Percentiles rank a stretch among this genome's conserved stretches.
phyloP scores from a whole-genome alignment of 2,329 filamentous ascomycete genomes.

The Neophaeococcomyces mojaviensis region DNA sequence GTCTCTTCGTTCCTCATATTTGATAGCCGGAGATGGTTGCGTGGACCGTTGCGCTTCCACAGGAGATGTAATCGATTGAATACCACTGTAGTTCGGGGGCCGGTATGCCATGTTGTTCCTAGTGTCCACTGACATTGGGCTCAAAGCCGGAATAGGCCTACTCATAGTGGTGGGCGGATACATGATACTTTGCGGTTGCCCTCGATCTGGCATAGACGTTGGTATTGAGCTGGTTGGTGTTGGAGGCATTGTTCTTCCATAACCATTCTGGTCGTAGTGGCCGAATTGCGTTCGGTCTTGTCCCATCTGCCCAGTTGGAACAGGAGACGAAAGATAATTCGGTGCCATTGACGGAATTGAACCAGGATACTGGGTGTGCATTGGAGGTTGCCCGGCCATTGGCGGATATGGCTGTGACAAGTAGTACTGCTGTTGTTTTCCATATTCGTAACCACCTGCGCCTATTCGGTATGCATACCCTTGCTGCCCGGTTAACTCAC shows the following conservation, averaged over 20 bases:
- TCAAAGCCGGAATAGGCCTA: slow-evolving; percentile 20
- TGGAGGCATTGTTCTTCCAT: slow-evolving; percentile 18
- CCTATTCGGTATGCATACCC: slow-evolving; percentile 33
- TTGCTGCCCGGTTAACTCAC: slow-evolving; percentile 33
- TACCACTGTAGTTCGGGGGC: slow-evolving; percentile 14
- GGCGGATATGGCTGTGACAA: slow-evolving; percentile 17
- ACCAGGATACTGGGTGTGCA: slow-evolving; percentile 15
- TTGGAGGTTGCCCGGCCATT: slow-evolving; percentile 15
- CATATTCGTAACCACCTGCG: slow-evolving; percentile 23
- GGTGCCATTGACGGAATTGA: slow-evolving; percentile 17
- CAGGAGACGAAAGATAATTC: slow-evolving; percentile 18
- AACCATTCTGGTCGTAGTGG: slow-evolving; percentile 20
- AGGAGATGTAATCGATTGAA: slow-evolving; percentile 12
- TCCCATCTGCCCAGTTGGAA: slow-evolving; percentile 15
- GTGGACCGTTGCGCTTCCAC: slow-evolving; percentile 18
- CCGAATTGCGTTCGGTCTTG: slow-evolving; percentile 19
- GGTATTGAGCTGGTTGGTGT: slow-evolving; percentile 19
- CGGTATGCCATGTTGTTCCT: slow-evolving; percentile 17
- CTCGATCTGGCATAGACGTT: slow-evolving; percentile 17
- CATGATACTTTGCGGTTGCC: slow-evolving; percentile 15
- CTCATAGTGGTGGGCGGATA: slow-evolving; percentile 23
- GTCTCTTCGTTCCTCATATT: slow-evolving; percentile 27
- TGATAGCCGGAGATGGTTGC: slow-evolving; percentile 19
- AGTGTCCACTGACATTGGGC: slow-evolving; percentile 21
- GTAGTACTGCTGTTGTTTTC: slow-evolving; percentile 13